Evolutionary conservation across 2,329 filamentous ascomycete species (phyloP), one percentile per base, ranked within the genome.

Genomic region (Myriosclerotinia curreyana): DNA sequence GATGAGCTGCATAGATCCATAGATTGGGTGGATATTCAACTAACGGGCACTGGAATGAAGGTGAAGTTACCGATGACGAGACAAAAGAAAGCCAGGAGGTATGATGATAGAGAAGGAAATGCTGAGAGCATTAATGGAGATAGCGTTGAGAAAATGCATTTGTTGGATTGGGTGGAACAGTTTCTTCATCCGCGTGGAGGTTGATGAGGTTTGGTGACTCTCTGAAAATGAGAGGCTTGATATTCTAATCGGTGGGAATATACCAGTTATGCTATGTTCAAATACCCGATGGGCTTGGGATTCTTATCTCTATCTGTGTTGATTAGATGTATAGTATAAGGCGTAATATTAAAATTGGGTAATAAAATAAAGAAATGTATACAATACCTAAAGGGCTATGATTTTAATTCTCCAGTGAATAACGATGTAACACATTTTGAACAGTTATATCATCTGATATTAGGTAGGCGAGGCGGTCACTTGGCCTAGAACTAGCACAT

Each of bases 371-470:
- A 8, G 46, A 28, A 49, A 25, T 7, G 22, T 49, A 28, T 49
- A 49, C 8, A 49, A 5, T 28, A 49, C 22, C 6, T 28, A 12
- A 14, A 5, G 14, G 5, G 14, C 36, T 38, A 12, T 11, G 15
- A 42, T 5, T 42, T 42, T 17, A 42, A 42, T 42, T 20, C 17
- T 2, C 8, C 15, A 34, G 52, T 20, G 22, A 55, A 12, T 31
- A 31, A 31, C 6, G 6, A 1, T 28, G 15, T 28, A 11, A 42
- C 17, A 55, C 11, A 42, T 28, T 11, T 15, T 20, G 36, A 55
- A 55, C 9, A 55, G 14, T 17, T 14, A 42, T 17, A 36, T 55
- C 52, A 55, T 55, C 52, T 42, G 38, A 31, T 55, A 20, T 31
- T 31, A 31, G 28, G 28, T 31, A 31, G 28, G 28, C 28, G 28